A percentile compares a stretch with the other conserved stretches of the same genome.
phyloP scores from a whole-genome alignment of 148 eudicot genomes.

The Persicaria tinctoria region DNA sequence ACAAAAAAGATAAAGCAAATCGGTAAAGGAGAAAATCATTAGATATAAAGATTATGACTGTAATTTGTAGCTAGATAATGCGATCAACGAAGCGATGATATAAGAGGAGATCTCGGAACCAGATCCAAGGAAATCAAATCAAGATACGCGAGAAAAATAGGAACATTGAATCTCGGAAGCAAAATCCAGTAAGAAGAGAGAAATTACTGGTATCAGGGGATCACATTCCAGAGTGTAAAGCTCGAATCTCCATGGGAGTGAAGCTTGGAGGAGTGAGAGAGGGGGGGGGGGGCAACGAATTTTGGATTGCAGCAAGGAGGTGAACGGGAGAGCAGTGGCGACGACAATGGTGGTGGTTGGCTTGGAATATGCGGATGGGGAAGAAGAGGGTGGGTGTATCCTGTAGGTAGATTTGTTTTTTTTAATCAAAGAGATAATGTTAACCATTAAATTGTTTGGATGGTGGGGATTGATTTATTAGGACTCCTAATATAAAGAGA shows the following conservation, averaged over 20 bases:
- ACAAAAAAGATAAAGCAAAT: conserved; percentile 5
- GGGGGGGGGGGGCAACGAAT: not conserved
- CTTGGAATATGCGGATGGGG: too few species aligned
- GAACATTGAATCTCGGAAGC: not conserved
- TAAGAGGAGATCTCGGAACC: not conserved
- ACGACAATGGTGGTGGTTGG: too few species aligned
- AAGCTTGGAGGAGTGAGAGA: not conserved
- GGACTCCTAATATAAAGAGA: too few species aligned
- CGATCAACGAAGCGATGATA: not conserved
- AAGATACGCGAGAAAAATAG: not conserved
- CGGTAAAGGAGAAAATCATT: not conserved
- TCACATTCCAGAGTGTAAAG: not conserved
- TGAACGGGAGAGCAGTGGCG: too few species aligned
- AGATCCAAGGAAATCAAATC: not conserved
- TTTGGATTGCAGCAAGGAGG: too few species aligned
- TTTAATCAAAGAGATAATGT: too few species aligned
- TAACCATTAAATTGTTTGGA: too few species aligned
- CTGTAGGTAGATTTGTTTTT: too few species aligned
- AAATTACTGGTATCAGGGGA: not conserved
- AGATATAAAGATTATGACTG: not conserved
- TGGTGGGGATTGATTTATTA: too few species aligned
- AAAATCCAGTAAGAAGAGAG: not conserved
- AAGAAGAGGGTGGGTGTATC: too few species aligned
- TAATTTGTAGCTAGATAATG: not conserved
- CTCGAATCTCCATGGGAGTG: not conserved